phyloP scores from a whole-genome alignment of 1,284 basidiomycete species.

The Ustilago lituana region DNA sequence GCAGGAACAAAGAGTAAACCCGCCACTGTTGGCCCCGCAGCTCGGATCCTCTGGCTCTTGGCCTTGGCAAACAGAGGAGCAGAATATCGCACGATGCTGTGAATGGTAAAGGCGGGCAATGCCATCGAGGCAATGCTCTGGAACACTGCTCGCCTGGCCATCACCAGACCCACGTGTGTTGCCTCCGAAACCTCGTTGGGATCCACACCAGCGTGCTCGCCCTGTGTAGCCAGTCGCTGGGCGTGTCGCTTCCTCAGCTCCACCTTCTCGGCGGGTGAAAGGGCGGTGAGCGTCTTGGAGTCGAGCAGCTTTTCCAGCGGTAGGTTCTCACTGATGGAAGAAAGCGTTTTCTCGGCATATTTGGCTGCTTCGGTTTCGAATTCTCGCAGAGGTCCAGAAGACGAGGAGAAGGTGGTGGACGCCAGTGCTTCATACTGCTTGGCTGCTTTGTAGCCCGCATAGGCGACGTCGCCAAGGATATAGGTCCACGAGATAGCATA shows the following conservation, averaged over 20 bases:
- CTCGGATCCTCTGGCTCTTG: constrained; percentile 74
- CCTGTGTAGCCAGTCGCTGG: constrained; percentile 30
- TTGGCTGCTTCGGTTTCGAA: constrained; percentile 39
- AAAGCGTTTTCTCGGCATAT: constrained; percentile 32
- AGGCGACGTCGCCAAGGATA: constrained; percentile 81
- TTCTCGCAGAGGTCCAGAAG: constrained; percentile 16
- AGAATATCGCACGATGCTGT: constrained; percentile 71
- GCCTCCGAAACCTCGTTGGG: constrained; percentile 33
- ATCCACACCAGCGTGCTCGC: constrained; percentile 35
- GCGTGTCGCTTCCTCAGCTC: constrained; percentile 48
- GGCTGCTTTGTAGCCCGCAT: constrained; percentile 79
- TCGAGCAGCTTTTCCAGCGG: constrained; percentile 44
- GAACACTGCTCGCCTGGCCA: constrained; percentile 60
- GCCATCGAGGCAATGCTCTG: constrained; percentile 64
- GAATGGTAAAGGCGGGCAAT: constrained; percentile 63
- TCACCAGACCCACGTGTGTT: constrained; percentile 49
- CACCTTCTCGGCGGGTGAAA: constrained; percentile 46
- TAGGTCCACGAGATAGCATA: constrained; percentile 86
- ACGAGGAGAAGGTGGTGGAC: constrained; percentile 23
- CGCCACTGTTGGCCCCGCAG: constrained; percentile 83
- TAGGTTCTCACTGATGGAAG: constrained; percentile 18
- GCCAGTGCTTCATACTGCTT: constrained; percentile 41
- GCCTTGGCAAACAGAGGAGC: constrained; percentile 78
- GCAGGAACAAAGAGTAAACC: constrained; percentile 70
- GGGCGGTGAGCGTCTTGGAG: constrained; percentile 26